phyloP scores from a whole-genome alignment of 495 filamentous ascomycete species.

The Aspergillus conjunctus region DNA sequence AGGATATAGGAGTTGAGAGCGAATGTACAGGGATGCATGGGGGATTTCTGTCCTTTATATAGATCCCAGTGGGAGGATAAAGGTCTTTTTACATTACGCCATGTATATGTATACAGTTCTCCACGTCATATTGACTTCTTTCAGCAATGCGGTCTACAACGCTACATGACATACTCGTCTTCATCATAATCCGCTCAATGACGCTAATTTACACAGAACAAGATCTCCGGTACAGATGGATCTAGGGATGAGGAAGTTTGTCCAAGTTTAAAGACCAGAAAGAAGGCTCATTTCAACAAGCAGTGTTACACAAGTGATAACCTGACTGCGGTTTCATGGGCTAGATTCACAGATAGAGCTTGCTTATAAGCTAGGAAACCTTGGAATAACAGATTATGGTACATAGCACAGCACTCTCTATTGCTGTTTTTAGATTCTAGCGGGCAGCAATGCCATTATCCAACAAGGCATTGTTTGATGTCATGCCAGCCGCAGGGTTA shows the following conservation, averaged over 20 bases:
- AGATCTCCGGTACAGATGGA: background rate
- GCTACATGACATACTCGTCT: background rate
- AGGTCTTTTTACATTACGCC: background rate
- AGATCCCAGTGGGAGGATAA: background rate
- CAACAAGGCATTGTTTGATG: background rate
- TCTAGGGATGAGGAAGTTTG: background rate
- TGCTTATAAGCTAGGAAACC: background rate
- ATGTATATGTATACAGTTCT: background rate
- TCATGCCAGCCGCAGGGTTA: background rate
- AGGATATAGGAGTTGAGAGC: background rate
- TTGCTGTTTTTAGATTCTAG: background rate
- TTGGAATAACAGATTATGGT: background rate
- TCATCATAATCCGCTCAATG: background rate
- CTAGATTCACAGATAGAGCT: background rate
- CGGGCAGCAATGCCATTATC: background rate
- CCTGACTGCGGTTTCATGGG: background rate
- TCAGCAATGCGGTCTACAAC: background rate
- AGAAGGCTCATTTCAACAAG: background rate
- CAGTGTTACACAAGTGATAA: background rate
- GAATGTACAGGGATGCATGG: background rate
- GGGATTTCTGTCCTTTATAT: background rate
- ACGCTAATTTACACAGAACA: background rate
- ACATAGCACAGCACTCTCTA: background rate
- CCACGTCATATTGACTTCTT: background rate
- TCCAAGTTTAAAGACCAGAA: background rate